Evolutionary conservation across 495 filamentous ascomycete species (phyloP), one percentile per base, ranked within the genome.

Genomic region (Aspergillus leporis): DNA sequence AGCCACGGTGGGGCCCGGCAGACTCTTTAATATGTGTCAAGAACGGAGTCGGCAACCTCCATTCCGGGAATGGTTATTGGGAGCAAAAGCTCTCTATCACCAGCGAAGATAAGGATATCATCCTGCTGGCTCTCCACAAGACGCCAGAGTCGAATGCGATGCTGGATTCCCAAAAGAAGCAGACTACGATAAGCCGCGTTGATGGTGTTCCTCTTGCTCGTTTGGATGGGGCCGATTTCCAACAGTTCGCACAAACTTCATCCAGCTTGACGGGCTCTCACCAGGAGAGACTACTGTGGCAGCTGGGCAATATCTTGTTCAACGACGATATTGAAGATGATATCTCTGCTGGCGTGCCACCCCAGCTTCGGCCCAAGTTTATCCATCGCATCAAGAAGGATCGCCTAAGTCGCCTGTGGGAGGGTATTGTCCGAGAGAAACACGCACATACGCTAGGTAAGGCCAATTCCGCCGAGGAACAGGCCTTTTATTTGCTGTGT

Each of bases 251-350:
- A 30, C 62, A 76, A 66, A 62, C 71, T 54, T 61, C 67, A 0
- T 63, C 68, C 19, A 61, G 54, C 54, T 58, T 63, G 25, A 51
- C 59, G 5, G 60, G 62, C 30, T 65, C 66, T 7, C 67, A 73
- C 19, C 63, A 72, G 48, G 77, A 80, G 61, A 66, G 73, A 58
- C 34, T 78, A 60, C 61, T 75, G 4, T 80, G 78, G 78, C 71
- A 74, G 47, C 80, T 97, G 54, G 88, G 90, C n/a, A 86, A 87
- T 51, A 83, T 97, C 30, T 82, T 98, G 19, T 98, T 94, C 67
- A 92, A 97, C 59, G 83, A 88, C 16, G 70, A 82, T 8, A 70
- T 80, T 7, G 74, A 81, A 38, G 70, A 77, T 48, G 75, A 79
- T 18, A 75, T 76, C 31, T 77, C 76, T 4, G 75, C 69, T 1